phyloP scores from a whole-genome alignment of 495 filamentous ascomycete genomes.

The Aspergillus coremiiformis region DNA sequence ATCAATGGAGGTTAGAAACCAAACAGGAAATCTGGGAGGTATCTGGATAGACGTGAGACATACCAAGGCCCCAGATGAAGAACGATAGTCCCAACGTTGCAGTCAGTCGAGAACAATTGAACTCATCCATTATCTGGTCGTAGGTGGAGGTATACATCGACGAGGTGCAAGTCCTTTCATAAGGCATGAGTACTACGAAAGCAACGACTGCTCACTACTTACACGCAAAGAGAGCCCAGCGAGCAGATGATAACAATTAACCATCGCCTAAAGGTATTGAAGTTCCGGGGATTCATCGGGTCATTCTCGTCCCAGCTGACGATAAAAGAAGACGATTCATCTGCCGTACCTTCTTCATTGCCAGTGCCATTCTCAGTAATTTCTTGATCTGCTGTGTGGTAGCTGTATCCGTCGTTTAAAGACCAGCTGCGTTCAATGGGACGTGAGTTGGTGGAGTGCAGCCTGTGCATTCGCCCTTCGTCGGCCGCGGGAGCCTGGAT shows the following conservation, averaged over 20 bases:
- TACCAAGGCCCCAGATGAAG: constrained; percentile 63
- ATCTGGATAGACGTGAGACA: constrained; percentile 12
- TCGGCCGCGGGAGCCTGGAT: constrained; percentile 16
- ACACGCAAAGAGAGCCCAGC: constrained; percentile 75
- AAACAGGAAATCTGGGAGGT: constrained; percentile 16
- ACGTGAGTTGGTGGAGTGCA: constrained; percentile 19
- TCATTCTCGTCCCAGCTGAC: constrained; percentile 72
- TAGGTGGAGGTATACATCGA: constrained; percentile 89
- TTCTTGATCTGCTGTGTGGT: constrained; percentile 30
- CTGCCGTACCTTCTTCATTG: constrained; percentile 11
- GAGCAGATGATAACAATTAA: constrained; percentile 65
- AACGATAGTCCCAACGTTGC: constrained; percentile 74
- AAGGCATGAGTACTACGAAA: constrained; percentile 5
- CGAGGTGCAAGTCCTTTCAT: constrained; percentile 69
- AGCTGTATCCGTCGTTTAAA: constrained; percentile 56
- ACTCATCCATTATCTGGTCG: constrained; percentile 70
- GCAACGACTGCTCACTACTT: constrained; percentile 31
- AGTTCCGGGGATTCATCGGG: constrained; percentile 62
- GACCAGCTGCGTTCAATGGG: constrained; percentile 42
- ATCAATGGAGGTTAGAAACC: constrained; percentile 4
- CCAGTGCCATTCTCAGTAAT: constrained; percentile 12
- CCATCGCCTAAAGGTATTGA: constrained; percentile 67
- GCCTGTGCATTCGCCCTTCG: constrained; percentile 15
- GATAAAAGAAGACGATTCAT: constrained; percentile 38
- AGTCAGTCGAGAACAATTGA: constrained; percentile 58